phyloP scores from a whole-genome alignment of 805 yeast species.

The Isabelozyma pseudorhagii region DNA sequence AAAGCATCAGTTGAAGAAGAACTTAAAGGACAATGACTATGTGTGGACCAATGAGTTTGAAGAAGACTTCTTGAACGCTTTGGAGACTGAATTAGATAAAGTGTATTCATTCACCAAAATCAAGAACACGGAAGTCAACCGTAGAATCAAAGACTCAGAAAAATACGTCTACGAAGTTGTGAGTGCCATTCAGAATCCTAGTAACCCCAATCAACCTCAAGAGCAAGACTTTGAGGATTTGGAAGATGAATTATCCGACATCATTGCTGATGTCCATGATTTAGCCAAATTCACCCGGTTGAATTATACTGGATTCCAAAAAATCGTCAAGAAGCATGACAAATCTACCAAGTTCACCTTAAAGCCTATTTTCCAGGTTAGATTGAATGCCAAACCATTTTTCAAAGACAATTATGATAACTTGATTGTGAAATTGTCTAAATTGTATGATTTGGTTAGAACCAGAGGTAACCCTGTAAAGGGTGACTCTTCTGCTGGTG shows the following conservation, averaged over 20 bases:
- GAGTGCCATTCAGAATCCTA: constrained; percentile 37
- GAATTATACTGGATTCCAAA: constrained; percentile 96
- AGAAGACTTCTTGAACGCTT: constrained; percentile 68
- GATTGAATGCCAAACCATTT: constrained; percentile 91
- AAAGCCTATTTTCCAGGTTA: constrained; percentile 89
- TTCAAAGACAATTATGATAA: constrained; percentile 92
- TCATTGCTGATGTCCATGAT: constrained; percentile 96
- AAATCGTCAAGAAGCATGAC: constrained; percentile 95
- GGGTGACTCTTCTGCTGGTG: constrained; percentile 98
- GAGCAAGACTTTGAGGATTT: constrained; percentile 43
- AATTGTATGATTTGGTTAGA: constrained; percentile 86
- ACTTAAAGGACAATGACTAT: constrained; percentile 52
- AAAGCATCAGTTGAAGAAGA: constrained; percentile 74
- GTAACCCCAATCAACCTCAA: constrained; percentile 26
- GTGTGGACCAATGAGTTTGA: constrained; percentile 78
- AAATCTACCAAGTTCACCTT: constrained; percentile 70
- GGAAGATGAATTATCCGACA: constrained; percentile 53
- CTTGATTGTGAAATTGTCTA: constrained; percentile 84
- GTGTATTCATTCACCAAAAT: constrained; percentile 89
- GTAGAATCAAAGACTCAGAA: constrained; percentile 83
- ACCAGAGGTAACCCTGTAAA: constrained; percentile 93
- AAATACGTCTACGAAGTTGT: constrained; percentile 66
- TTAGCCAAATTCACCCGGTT: constrained; percentile 89
- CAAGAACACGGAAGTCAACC: constrained; percentile 78
- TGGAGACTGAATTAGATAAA: constrained; percentile 87